Evolutionary conservation across 2,329 filamentous ascomycete genomes (phyloP), one percentile per base, ranked within the genome.

Genomic region (Arthrobotrys musiformis): DNA sequence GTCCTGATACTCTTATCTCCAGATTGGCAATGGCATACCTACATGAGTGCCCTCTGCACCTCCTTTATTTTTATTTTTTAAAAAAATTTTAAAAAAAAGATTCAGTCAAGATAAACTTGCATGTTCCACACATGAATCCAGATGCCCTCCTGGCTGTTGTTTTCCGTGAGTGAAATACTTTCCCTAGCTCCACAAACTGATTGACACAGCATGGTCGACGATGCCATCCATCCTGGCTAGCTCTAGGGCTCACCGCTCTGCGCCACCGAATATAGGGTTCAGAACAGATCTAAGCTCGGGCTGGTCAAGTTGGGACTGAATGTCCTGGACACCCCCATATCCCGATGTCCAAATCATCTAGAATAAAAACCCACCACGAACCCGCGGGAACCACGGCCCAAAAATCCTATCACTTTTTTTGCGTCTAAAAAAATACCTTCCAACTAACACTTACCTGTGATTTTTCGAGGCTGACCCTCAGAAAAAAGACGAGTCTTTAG

Each of bases 231-330:
- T 58, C 61, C 69, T 50, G 48, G 69, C 69, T 73, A 73, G 69
- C 69, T 73, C 58, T 73, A 73, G 69, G 69, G 69, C 52, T 73
- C 58, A n/a, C 28, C 19, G 15, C 26, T 58, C 68, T 64, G 48
- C 68, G 68, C 68, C 68, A 72, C 68, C 48, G 33, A 58, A 72
- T 54, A 52, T 72, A 72, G 68, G 68, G 68, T 58, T 72, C 40
- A 33, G 28, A 19, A 19, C 22, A 46, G 40, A 46, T 48, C 40
- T 26, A 54, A 40, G n/a, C 30, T 44, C 9, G 52, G 52, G 28
- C 40, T n/a, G 50, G 46, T 17, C 19, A 54, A 44, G 60, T 11
- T 17, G 19, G 48, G 33, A 24, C 40, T 42, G 40, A 1, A 42
- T 17, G 26, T 30, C 13, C 28, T 37, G 48, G 28, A 52, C 30